A percentile compares a stretch with the other conserved stretches of the same genome.
Conservation (phyloP, 305 asterid genomes). For the Fraxinus floribunda region DNA sequence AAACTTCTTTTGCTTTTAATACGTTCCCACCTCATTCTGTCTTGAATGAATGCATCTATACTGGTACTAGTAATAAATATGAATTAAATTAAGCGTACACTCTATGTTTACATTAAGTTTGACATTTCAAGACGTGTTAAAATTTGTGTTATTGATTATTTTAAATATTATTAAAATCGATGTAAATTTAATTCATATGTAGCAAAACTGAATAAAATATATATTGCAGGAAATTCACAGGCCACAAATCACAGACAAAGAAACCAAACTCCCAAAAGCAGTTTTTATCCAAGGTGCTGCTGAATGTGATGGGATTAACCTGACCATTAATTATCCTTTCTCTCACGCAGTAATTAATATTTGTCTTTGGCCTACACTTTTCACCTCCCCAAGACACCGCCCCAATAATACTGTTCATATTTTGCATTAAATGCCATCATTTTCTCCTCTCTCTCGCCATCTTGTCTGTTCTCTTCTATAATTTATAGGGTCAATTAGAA, state of each 20-base stretch:
- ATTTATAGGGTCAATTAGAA: conserved; percentile 33
- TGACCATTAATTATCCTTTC: conserved; percentile 10
- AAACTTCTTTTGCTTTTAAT: neutral
- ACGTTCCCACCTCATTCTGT: neutral
- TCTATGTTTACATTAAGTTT: neutral
- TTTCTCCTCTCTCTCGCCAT: conserved; percentile 11
- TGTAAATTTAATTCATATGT: too few relatives aligned
- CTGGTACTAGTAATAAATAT: neutral
- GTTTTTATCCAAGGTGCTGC: neutral
- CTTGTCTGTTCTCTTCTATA: conserved; percentile 6
- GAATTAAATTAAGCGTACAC: neutral
- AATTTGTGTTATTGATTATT: neutral
- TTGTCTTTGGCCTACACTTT: conserved; percentile 36
- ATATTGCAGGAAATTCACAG: neutral
- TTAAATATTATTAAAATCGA: too few relatives aligned
- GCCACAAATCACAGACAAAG: neutral
- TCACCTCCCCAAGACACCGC: conserved; percentile 43
- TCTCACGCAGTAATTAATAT: conserved; percentile 16
- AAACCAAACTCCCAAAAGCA: neutral
- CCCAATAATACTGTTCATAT: conserved; percentile 12
- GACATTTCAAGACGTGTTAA: neutral
- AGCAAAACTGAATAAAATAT: neutral
- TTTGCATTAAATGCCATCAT: conserved; percentile 17
- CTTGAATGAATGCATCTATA: conserved; percentile 13
- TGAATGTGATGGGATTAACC: conserved; percentile 14